A percentile compares a stretch with the other conserved stretches of the same genome.
These are phyloP conservation scores for Ilyonectria sp. DNA, from an alignment of 2,329 filamentous ascomycete species.

Conservation along the genomic window DNA sequence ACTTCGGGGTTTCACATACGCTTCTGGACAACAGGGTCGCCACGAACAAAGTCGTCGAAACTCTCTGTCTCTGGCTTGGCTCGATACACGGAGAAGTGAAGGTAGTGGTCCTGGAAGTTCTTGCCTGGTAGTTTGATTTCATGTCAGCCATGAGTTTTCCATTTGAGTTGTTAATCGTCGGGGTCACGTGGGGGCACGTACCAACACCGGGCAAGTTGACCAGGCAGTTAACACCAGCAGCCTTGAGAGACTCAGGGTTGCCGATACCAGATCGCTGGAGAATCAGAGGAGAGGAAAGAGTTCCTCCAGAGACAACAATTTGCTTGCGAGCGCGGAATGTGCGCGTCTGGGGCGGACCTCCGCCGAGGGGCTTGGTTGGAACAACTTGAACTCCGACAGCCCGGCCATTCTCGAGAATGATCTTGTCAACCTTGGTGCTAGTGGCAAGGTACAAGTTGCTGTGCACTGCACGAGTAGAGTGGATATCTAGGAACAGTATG, in stretches of 20 bases:
- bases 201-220: conserved; percentile 82
- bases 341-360: conserved; percentile 64
- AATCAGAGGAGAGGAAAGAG: conserved; percentile 80
- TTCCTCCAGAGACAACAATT: conserved; percentile 81
- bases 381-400: conserved; percentile 82
- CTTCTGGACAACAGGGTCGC: conserved; percentile 81
- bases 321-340: conserved; percentile 80
- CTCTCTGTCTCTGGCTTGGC: conserved; percentile 83
- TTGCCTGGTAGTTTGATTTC: conserved; percentile 61
- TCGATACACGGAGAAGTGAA: conserved; percentile 79
- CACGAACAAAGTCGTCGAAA: conserved; percentile 85
- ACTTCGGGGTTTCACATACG: conserved; percentile 50
- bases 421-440: conserved; percentile 85
- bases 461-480: conserved; percentile 80
- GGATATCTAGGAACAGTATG: conserved; percentile 75
- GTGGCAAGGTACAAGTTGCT: conserved; percentile 80
- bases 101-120: conserved; percentile 84
- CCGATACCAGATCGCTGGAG: conserved; percentile 82
- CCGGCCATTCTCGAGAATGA: conserved; percentile 80
- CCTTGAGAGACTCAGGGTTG: conserved; percentile 79
- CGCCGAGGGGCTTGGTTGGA: conserved; percentile 77
- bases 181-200: conserved; percentile 57
- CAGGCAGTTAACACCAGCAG: conserved; percentile 77
- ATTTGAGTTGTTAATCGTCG: conserved; percentile 75
- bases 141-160: background rate